These are phyloP conservation scores for Colletotrichum sp. DNA, from an alignment of 2,329 filamentous ascomycete genomes.

Conservation along the genomic window DNA sequence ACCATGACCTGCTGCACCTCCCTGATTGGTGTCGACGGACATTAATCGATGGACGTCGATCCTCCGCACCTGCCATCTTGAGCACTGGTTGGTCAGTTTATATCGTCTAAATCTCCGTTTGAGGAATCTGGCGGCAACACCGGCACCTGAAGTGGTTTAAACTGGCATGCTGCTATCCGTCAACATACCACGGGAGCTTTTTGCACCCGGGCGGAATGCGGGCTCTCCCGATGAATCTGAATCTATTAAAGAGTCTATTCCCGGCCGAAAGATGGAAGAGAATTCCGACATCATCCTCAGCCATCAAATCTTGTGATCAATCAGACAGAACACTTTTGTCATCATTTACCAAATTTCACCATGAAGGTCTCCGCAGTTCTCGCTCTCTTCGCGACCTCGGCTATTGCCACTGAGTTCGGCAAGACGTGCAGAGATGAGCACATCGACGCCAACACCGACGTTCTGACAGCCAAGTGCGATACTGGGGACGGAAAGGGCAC, in stretches of 20 bases:
- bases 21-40: neutral
- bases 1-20: neutral
- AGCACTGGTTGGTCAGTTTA: neutral
- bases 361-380: neutral
- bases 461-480: constrained; percentile 7
- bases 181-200: neutral
- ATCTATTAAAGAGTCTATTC: neutral
- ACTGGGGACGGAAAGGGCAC: constrained; percentile 15
- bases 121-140: neutral
- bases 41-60: neutral
- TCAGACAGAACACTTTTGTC: neutral
- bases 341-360: neutral
- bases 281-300: neutral
- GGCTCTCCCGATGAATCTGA: neutral
- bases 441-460: neutral
- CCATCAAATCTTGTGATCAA: neutral
- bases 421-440: constrained; percentile 14
- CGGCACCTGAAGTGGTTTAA: neutral
- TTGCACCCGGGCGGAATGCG: neutral
- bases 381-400: neutral
- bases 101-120: neutral
- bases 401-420: constrained; percentile 1
- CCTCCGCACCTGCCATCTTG: constrained; percentile 10
- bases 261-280: neutral
- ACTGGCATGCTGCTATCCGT: neutral